Evolutionary conservation across 495 filamentous ascomycete genomes (phyloP).

Genomic region (Xylaria grammica): DNA sequence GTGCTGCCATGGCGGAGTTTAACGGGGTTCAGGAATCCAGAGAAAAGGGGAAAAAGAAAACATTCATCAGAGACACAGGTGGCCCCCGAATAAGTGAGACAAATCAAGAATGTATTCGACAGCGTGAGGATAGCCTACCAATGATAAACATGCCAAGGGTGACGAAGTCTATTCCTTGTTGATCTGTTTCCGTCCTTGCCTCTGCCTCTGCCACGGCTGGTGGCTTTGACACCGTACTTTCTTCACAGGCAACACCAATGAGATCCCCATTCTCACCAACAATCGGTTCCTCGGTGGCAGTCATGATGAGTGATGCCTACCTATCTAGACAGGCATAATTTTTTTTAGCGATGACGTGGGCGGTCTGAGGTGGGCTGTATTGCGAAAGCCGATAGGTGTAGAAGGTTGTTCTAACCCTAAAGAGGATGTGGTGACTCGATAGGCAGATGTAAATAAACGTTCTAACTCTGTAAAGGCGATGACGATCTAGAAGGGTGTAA

Average conservation of each 20-base stretch:
- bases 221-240: not conserved
- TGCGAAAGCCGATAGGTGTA: not conserved
- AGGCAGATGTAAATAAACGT: too few relatives aligned
- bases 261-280: not conserved
- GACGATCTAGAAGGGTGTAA: not conserved
- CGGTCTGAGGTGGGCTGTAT: not conserved
- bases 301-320: conserved; percentile 20
- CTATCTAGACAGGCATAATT: conserved; percentile 10
- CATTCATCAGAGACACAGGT: not conserved
- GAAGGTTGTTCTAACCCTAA: too few relatives aligned
- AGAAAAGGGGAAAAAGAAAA: not conserved
- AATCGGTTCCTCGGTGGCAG: conserved; percentile 6
- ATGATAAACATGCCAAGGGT: conserved; percentile 97
- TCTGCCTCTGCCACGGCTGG: not conserved
- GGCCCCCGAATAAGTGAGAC: not conserved
- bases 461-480: too few relatives aligned
- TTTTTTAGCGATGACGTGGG: not conserved
- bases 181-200: not conserved
- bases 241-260: conserved; percentile 15
- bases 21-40: not conserved
- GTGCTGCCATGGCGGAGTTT: not conserved
- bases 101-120: not conserved
- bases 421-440: too few relatives aligned
- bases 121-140: conserved; percentile 55
- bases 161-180: conserved; percentile 72